Conservation (phyloP, 2,329 filamentous ascomycete genomes). For the Claviceps africana region DNA sequence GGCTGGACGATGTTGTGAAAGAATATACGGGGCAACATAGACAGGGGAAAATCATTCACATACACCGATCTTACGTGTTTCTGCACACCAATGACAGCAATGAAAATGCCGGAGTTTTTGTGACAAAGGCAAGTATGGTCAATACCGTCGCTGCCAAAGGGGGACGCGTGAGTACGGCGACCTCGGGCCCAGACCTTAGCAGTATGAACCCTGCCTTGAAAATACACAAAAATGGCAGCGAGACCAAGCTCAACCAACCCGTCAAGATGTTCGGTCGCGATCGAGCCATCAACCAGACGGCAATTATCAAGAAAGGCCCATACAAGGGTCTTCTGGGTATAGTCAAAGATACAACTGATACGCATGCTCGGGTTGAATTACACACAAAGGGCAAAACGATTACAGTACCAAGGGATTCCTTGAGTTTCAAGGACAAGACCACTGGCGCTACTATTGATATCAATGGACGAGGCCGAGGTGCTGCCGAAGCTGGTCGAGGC, state of each 20-base stretch:
- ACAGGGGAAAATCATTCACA: conserved; percentile 80
- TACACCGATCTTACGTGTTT: conserved; percentile 86
- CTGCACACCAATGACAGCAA: conserved; percentile 69
- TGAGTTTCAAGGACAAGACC: conserved; percentile 75
- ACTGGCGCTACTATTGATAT: conserved; percentile 70
- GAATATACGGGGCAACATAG: conserved; percentile 77
- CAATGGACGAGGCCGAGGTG: conserved; percentile 34
- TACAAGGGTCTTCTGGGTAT: conserved; percentile 91
- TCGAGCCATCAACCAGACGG: conserved; percentile 76
- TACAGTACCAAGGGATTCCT: conserved; percentile 63
- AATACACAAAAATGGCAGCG: conserved; percentile 45
- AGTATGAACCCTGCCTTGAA: conserved; percentile 88
- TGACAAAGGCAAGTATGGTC: conserved; percentile 72
- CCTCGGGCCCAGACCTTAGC: conserved; percentile 61
- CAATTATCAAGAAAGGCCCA: conserved; percentile 72
- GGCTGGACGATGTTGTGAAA: conserved; percentile 80
- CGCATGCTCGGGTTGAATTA: conserved; percentile 75
- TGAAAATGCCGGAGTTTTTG: conserved; percentile 83
- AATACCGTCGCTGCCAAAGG: conserved; percentile 90
- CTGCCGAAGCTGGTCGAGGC: conserved; percentile 30
- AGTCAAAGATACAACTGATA: conserved; percentile 86
- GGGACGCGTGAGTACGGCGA: conserved; percentile 52
- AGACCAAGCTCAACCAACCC: conserved; percentile 41
- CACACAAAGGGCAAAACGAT: conserved; percentile 91
- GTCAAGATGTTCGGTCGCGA: conserved; percentile 70